Evolutionary conservation across 106 monocot genomes (phyloP), one percentile per base, ranked within the genome.

Genomic region (Dioscorea zingiberensis): DNA sequence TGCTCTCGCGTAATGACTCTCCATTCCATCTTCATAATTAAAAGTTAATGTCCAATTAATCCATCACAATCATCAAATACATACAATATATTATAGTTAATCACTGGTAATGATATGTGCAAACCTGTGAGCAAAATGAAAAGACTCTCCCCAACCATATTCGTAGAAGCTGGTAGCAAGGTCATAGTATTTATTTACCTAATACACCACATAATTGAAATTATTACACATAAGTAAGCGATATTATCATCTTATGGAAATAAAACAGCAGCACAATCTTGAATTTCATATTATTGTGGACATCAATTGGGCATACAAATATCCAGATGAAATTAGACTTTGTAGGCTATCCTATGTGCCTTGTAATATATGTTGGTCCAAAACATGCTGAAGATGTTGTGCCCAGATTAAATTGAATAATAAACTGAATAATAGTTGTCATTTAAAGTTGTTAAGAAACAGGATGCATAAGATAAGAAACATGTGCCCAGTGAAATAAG

Each of bases 1-100:
- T 92, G 77, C 97, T 98, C 79, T 98, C 97, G 44, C 63, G 76
- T 30, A 98, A 76, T 55, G 97, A 86, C 68, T 98, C 97, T n/a
- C 92, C 92, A 64, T 82, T 84, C 89, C 92, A 86, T 81, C 97
- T 98, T 71, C 60, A 74, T 48, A 72, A 63, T 30, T 21, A 27
- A 62, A 71, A 48, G 13, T 12, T 3, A 25, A 13, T 47, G 17
- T 17, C 60, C 62, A 38, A 38, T 38, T 38, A 38, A 38, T 38
- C 0, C 38, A 38, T 38, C 38, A 38, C 1, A 38, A 6, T 38
- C 38, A 38, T 10, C 38, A 38, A 1, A n/a, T n/a, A n/a, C n/a
- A n/a, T n/a, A n/a, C n/a, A n/a, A n/a, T n/a, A n/a, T n/a, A n/a
- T n/a, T n/a, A n/a, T n/a, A n/a, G n/a, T n/a, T n/a, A n/a, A n/a